Percentiles rank a stretch among this genome's conserved stretches.
Evolutionary conservation across 768 basidiomycete species (phyloP).

Genomic region (Collybia sp.): DNA sequence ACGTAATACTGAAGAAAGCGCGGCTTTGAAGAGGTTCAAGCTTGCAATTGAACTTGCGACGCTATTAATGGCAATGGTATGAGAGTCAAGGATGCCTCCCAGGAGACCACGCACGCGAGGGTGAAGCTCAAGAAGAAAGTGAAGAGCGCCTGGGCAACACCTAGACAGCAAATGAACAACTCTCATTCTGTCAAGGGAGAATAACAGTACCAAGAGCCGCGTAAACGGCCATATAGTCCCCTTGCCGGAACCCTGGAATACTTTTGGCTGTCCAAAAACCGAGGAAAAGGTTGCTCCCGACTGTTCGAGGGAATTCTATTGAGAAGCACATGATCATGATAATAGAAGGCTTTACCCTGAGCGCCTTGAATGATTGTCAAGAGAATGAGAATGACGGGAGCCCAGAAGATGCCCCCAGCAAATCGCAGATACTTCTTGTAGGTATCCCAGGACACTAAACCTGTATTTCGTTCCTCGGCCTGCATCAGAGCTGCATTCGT

Average conservation of each 20-base stretch:
- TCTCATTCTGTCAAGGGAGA: neutral
- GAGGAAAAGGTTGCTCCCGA: slow-evolving; percentile 63
- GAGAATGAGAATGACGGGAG: slow-evolving; percentile 37
- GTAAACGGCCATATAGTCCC: slow-evolving; percentile 65
- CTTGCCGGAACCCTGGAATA: slow-evolving; percentile 52
- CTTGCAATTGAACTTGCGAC: slow-evolving; percentile 34
- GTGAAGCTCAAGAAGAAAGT: slow-evolving; percentile 43
- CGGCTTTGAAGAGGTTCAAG: slow-evolving; percentile 49
- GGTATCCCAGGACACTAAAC: slow-evolving; percentile 43
- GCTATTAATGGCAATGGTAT: slow-evolving; percentile 13
- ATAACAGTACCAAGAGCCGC: slow-evolving; percentile 33
- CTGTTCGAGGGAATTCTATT: slow-evolving; percentile 19
- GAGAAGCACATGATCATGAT: neutral
- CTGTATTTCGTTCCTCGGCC: slow-evolving; percentile 52
- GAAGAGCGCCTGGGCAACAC: slow-evolving; percentile 45
- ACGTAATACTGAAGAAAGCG: slow-evolving; percentile 49
- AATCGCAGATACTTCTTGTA: slow-evolving; percentile 44
- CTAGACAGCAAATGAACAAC: slow-evolving; percentile 14
- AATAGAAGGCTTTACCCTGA: slow-evolving; percentile 30
- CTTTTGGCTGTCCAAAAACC: slow-evolving; percentile 65
- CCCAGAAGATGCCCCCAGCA: slow-evolving; percentile 47
- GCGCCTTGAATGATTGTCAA: slow-evolving; percentile 44
- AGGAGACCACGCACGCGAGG: slow-evolving; percentile 37
- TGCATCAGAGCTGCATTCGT: slow-evolving; percentile 38
- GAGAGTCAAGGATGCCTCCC: neutral